A percentile compares a stretch with the other conserved stretches of the same genome.
phyloP scores from a whole-genome alignment of 192 early-diverging fungal species.

The Coemansia sp. region DNA sequence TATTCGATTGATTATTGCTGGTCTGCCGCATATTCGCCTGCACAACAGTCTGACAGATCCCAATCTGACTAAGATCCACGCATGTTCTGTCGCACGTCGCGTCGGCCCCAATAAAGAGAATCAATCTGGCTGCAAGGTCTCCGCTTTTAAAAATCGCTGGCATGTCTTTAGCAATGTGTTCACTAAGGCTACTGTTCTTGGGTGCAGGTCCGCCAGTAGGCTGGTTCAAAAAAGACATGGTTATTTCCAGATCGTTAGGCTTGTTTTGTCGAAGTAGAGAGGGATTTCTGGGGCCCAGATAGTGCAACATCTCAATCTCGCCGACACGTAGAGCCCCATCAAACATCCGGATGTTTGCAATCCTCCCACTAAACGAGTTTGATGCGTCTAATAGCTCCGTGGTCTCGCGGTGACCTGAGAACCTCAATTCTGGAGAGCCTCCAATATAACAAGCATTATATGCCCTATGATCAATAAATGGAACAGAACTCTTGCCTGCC shows the following conservation, averaged over 20 bases:
- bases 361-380: slow-evolving; percentile 18
- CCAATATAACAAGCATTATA: slow-evolving; percentile 35
- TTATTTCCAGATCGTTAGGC: slow-evolving; percentile 11
- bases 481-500: slow-evolving; percentile 27
- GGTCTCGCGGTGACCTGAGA: background rate
- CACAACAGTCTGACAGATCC: slow-evolving; percentile 38
- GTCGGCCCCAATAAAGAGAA: slow-evolving; percentile 17
- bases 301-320: slow-evolving; percentile 36
- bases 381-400: background rate
- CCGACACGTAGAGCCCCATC: slow-evolving; percentile 22
- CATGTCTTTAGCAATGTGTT: slow-evolving; percentile 9
- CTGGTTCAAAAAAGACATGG: slow-evolving; percentile 14
- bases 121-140: slow-evolving; percentile 22
- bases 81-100: slow-evolving; percentile 10
- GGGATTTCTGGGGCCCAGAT: slow-evolving; percentile 24
- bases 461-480: slow-evolving; percentile 26
- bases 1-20: background rate
- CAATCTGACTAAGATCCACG: slow-evolving; percentile 35
- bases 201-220: background rate
- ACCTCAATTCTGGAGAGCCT: background rate
- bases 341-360: slow-evolving; percentile 38
- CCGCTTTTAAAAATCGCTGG: slow-evolving; percentile 13
- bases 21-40: slow-evolving; percentile 24
- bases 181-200: background rate
- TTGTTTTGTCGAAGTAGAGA: slow-evolving; percentile 33